Conservation (phyloP, 257 asterid genomes). For the Solanum gracilifrons region DNA sequence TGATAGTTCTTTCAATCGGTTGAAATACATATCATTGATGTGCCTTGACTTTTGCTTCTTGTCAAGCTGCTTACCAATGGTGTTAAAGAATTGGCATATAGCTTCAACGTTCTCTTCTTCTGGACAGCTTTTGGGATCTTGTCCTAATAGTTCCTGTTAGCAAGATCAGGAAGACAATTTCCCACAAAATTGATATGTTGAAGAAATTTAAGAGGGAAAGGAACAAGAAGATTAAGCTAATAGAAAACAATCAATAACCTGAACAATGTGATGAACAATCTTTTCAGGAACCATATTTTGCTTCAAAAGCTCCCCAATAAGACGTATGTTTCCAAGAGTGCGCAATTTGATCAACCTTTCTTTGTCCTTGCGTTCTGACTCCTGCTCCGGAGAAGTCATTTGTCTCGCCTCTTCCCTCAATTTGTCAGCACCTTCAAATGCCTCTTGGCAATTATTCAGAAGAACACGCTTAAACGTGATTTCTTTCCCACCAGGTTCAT, state of each 20-base stretch:
- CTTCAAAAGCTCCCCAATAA: constrained; percentile 95
- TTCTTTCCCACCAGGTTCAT: constrained; percentile 83
- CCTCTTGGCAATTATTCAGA: constrained; percentile 83
- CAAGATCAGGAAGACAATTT: neutral
- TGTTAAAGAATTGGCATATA: constrained; percentile 84
- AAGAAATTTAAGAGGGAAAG: neutral
- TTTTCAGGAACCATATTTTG: constrained; percentile 95
- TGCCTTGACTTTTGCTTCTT: constrained; percentile 63
- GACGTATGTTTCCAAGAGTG: constrained; percentile 91
- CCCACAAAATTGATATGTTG: neutral
- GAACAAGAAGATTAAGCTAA: neutral
- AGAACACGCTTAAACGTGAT: constrained; percentile 84
- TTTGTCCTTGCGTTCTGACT: constrained; percentile 70
- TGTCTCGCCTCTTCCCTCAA: constrained; percentile 74
- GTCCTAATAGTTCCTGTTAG: constrained; percentile 67
- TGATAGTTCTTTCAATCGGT: constrained; percentile 60
- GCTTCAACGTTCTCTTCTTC: constrained; percentile 97
- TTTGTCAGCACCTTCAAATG: constrained; percentile 78
- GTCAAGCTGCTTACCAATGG: constrained; percentile 89
- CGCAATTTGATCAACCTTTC: constrained; percentile 78
- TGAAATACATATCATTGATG: constrained; percentile 62
- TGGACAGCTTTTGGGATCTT: constrained; percentile 54
- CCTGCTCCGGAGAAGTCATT: constrained; percentile 87
- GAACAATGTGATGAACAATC: constrained; percentile 94
- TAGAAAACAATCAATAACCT: constrained; percentile 30